A percentile compares a stretch with the other conserved stretches of the same genome.
These are phyloP conservation scores for Sarcomyxa edulis DNA, from an alignment of 768 basidiomycete species.

Conservation along the genomic window DNA sequence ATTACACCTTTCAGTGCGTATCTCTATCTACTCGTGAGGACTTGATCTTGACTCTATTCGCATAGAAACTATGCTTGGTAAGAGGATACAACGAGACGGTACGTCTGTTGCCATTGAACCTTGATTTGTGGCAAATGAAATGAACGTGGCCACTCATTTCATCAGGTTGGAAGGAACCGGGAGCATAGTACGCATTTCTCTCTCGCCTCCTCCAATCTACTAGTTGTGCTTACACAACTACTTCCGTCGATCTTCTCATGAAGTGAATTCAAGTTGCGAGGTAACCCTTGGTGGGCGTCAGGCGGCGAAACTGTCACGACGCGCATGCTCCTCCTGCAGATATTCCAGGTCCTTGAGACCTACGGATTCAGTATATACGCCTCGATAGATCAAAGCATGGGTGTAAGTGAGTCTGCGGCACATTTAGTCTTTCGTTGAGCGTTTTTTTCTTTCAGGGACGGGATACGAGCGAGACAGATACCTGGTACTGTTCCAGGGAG, in stretches of 20 bases:
- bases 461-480: slow-evolving; percentile 2
- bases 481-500: slow-evolving; percentile 2
- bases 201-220: too few species aligned
- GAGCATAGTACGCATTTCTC: slow-evolving; percentile 1
- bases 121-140: neutral
- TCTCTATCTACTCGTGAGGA: neutral
- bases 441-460: neutral
- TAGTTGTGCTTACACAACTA: too few species aligned
- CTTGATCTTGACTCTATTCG: neutral
- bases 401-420: neutral
- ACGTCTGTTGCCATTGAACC: neutral
- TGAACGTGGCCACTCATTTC: neutral
- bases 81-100: neutral
- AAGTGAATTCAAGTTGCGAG: slow-evolving; percentile 5
- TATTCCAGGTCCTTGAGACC: slow-evolving; percentile 3
- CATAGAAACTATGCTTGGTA: neutral
- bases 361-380: slow-evolving; percentile 5
- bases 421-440: neutral
- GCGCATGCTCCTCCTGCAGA: slow-evolving; percentile 2
- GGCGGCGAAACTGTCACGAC: slow-evolving; percentile 1
- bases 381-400: slow-evolving; percentile 2
- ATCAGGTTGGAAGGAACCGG: slow-evolving; percentile 1
- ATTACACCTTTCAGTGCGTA: slow-evolving; percentile 1
- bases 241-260: too few species aligned
- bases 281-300: slow-evolving; percentile 2